phyloP scores from a whole-genome alignment of 1,284 basidiomycete species.

The Irpex sp. region DNA sequence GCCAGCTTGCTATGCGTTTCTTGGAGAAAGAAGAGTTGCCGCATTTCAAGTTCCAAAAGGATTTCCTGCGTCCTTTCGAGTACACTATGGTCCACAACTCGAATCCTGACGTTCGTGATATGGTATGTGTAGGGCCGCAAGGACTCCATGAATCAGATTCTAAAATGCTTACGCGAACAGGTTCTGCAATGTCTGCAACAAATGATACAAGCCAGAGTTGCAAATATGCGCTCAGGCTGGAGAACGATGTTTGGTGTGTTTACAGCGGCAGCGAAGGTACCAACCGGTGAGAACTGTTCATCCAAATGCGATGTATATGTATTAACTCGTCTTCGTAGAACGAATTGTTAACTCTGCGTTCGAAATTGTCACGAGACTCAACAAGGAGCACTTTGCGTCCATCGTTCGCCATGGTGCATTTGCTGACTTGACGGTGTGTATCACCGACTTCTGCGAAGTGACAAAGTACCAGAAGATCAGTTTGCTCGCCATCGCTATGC shows the following conservation, averaged over 20 bases:
- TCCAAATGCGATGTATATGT: background rate
- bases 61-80: slow-evolving; percentile 98
- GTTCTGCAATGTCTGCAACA: slow-evolving; percentile 97
- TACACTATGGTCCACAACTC: slow-evolving; percentile 97
- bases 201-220: slow-evolving; percentile 95
- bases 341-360: slow-evolving; percentile 93
- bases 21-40: slow-evolving; percentile 97
- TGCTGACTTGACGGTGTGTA: slow-evolving; percentile 93
- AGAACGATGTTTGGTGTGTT: slow-evolving; percentile 99
- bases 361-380: slow-evolving; percentile 91
- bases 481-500: slow-evolving; percentile 94
- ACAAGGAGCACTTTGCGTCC: slow-evolving; percentile 87
- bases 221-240: slow-evolving; percentile 98
- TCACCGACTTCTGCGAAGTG: slow-evolving; percentile 99
- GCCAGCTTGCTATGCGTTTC: slow-evolving; percentile 98
- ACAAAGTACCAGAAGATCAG: slow-evolving; percentile 99
- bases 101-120: slow-evolving; percentile 93
- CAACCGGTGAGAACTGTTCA: slow-evolving; percentile 56
- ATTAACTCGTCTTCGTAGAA: slow-evolving; percentile 45
- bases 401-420: slow-evolving; percentile 94
- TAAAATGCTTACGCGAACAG: slow-evolving; percentile 33
- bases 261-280: slow-evolving; percentile 92
- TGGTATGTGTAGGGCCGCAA: slow-evolving; percentile 54
- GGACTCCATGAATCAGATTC: background rate
- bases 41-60: slow-evolving; percentile 99